Conservation (phyloP, 208 protist genomes). For the Leishmania arabica region DNA sequence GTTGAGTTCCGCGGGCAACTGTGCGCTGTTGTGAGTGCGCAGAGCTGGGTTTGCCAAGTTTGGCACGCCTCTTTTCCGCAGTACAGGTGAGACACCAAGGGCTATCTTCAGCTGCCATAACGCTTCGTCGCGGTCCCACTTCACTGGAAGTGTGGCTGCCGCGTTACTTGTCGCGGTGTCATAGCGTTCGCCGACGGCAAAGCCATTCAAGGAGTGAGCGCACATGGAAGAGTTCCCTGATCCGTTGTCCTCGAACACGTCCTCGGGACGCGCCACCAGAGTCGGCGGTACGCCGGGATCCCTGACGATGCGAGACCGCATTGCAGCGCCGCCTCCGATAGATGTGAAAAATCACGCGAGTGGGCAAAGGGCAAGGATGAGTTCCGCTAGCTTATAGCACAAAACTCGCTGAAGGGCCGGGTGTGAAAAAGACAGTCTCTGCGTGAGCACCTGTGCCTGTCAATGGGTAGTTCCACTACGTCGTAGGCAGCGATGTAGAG, state of each 20-base stretch:
- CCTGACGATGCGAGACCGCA: background rate
- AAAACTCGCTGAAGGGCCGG: background rate
- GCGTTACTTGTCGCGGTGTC: background rate
- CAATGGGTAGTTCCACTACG: background rate
- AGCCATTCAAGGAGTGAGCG: background rate
- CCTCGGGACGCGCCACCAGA: background rate
- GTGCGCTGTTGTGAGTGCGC: background rate
- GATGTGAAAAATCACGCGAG: background rate
- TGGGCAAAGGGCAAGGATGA: background rate
- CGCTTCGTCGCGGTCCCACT: slow-evolving; percentile 29
- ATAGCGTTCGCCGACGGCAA: background rate
- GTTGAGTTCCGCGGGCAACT: background rate
- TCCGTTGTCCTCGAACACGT: slow-evolving; percentile 5
- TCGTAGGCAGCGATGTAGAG: background rate
- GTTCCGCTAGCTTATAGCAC: background rate
- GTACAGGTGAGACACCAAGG: slow-evolving; percentile 29
- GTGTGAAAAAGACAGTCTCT: background rate
- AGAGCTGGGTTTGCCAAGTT: background rate
- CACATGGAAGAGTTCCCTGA: background rate
- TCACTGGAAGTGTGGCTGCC: background rate
- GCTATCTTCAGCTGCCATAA: slow-evolving; percentile 37
- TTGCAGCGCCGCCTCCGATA: background rate
- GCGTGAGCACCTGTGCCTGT: background rate
- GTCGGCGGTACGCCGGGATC: background rate
- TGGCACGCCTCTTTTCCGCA: slow-evolving; percentile 6